Evolutionary conservation across 2,329 filamentous ascomycete genomes (phyloP).

Genomic region (Apiospora hydei): DNA sequence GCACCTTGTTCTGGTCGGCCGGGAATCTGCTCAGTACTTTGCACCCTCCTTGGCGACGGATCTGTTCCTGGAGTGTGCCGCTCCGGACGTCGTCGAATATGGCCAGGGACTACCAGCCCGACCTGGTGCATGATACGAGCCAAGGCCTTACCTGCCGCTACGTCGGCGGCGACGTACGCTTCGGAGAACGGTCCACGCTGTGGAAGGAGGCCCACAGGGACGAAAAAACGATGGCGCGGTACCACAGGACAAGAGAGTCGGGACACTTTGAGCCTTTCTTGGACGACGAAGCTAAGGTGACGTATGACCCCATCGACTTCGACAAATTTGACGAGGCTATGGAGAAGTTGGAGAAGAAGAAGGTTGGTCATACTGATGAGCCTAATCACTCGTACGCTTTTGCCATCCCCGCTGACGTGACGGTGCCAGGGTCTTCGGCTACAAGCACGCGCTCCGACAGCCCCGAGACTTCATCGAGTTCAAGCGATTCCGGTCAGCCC

Average conservation of each 20-base stretch:
- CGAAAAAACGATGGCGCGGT: not conserved
- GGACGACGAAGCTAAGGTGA: not conserved
- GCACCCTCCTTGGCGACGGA: slow-evolving; percentile 28
- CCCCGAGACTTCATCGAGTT: not conserved
- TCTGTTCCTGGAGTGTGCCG: not conserved
- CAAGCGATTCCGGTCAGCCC: no score
- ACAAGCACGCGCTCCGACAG: not conserved
- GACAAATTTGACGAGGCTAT: not conserved
- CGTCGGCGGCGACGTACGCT: slow-evolving; percentile 24
- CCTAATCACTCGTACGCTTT: not conserved
- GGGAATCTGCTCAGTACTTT: slow-evolving; percentile 29
- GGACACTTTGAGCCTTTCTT: slow-evolving; percentile 29
- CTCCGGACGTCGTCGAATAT: slow-evolving; percentile 25
- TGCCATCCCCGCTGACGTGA: not conserved
- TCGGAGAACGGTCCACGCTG: slow-evolving; percentile 29
- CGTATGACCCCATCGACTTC: not conserved
- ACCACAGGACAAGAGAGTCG: slow-evolving; percentile 23
- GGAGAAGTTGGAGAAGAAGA: not conserved
- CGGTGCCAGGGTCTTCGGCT: not conserved
- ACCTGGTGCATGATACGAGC: not conserved
- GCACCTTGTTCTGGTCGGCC: slow-evolving; percentile 29
- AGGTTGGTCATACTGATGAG: not conserved
- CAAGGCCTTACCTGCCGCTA: slow-evolving; percentile 17
- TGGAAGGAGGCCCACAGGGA: slow-evolving; percentile 26
- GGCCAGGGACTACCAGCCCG: not conserved